A percentile compares a stretch with the other conserved stretches of the same genome.
These are phyloP conservation scores for Vitis riparia DNA, from an alignment of 164 flowering plant genomes.

Conservation along the genomic window DNA sequence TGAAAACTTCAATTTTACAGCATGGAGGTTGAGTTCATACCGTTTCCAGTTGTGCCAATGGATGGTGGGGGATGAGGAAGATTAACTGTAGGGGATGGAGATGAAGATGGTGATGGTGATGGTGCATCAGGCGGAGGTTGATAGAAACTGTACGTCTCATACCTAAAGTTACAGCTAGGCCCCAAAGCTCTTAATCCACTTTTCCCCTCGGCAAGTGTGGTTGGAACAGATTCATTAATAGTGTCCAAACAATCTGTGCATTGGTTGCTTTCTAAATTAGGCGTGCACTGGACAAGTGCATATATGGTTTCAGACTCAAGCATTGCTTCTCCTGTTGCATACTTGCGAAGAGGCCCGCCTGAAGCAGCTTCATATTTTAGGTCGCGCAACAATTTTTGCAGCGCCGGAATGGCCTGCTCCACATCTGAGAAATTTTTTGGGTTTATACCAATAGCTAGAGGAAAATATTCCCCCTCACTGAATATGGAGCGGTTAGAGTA, in stretches of 20 bases:
- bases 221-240: no score
- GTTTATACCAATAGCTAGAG: not conserved
- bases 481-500: not conserved
- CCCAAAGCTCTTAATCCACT: not conserved
- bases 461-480: no score
- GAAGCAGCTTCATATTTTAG: not conserved
- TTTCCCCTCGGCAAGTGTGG: no score
- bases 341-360: constrained; percentile 12
- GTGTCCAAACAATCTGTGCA: constrained; percentile 9
- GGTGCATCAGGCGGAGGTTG: not conserved
- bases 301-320: not conserved
- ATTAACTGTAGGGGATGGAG: no score
- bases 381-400: not conserved
- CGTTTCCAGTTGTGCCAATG: no score
- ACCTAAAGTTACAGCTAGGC: constrained; percentile 10
- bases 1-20: no score
- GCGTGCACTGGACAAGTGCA: constrained; percentile 18
- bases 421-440: no score
- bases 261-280: constrained; percentile 5
- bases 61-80: no score
- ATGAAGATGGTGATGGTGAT: no score
- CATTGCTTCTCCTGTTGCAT: not conserved
- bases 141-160: not conserved
- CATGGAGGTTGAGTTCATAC: no score
- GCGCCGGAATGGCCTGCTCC: no score